phyloP scores from a whole-genome alignment of 371 early-diverging fungal species.

The Smittium mucronatum region DNA sequence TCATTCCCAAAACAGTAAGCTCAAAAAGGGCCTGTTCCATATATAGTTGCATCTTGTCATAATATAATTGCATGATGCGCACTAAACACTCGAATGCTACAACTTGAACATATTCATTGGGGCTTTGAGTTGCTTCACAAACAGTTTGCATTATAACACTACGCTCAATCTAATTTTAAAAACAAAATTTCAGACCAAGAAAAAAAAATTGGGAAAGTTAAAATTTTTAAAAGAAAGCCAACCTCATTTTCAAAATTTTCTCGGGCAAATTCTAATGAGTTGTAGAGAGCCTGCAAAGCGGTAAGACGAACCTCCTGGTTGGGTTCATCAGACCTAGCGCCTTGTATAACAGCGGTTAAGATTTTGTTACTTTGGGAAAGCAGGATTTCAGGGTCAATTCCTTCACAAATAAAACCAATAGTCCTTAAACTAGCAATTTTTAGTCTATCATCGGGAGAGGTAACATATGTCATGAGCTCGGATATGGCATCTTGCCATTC shows the following conservation, averaged over 20 bases:
- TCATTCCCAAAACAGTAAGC: constrained; percentile 83
- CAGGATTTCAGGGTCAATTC: not conserved
- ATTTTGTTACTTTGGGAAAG: not conserved
- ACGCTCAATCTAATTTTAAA: too few relatives aligned
- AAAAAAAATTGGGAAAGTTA: too few relatives aligned
- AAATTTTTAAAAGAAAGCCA: constrained; percentile 37
- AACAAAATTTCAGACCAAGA: too few relatives aligned
- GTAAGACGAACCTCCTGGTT: constrained; percentile 33
- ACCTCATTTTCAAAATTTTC: constrained; percentile 76
- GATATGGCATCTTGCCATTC: not conserved
- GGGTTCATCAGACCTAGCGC: not conserved
- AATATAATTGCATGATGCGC: constrained; percentile 87
- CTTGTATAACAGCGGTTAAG: not conserved
- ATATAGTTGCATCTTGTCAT: constrained; percentile 84
- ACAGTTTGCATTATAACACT: constrained; percentile 98
- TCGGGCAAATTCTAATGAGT: constrained; percentile 84
- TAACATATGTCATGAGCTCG: not conserved
- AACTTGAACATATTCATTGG: constrained; percentile 56
- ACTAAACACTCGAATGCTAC: constrained; percentile 90
- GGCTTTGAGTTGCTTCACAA: constrained; percentile 83
- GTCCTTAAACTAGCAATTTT: not conserved
- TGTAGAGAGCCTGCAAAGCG: constrained; percentile 77
- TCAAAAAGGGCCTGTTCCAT: constrained; percentile 89
- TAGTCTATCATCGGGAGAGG: not conserved
- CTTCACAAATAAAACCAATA: not conserved